Conservation (phyloP, 306 rosid genomes). For the Cucurbita ficifolia region DNA sequence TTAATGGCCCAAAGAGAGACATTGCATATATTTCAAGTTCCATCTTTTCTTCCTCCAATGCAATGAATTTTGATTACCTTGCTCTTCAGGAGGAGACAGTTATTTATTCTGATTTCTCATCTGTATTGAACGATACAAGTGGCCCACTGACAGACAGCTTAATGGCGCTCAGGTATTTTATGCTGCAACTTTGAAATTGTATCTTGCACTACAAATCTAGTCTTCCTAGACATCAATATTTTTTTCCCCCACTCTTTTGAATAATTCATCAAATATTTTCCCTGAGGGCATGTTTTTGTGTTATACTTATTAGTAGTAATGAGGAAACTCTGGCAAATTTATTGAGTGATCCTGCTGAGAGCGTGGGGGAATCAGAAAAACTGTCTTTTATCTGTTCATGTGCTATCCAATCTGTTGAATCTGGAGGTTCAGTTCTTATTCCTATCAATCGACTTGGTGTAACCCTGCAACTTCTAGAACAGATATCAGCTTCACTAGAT, state of each 20-base stretch:
- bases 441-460: constrained; percentile 50
- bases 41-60: constrained; percentile 52
- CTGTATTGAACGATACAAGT: constrained; percentile 25
- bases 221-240: not conserved
- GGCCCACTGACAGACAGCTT: constrained; percentile 7
- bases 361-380: constrained; percentile 49
- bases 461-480: constrained; percentile 61
- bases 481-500: constrained; percentile 44
- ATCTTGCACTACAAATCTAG: not conserved
- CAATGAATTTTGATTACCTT: constrained; percentile 52
- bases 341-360: constrained; percentile 24
- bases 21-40: constrained; percentile 63
- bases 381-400: constrained; percentile 43
- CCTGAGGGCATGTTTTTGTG: not conserved
- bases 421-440: constrained; percentile 80
- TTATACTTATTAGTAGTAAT: constrained; percentile 5
- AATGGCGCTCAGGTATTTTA: constrained; percentile 26
- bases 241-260: not conserved
- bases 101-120: constrained; percentile 74
- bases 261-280: not conserved
- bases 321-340: constrained; percentile 22
- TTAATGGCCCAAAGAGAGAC: constrained; percentile 54
- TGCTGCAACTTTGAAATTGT: not conserved
- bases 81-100: constrained; percentile 36
- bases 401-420: constrained; percentile 41